These are phyloP conservation scores for Pleurotus giganteus DNA, from an alignment of 768 basidiomycete genomes.

Conservation along the genomic window DNA sequence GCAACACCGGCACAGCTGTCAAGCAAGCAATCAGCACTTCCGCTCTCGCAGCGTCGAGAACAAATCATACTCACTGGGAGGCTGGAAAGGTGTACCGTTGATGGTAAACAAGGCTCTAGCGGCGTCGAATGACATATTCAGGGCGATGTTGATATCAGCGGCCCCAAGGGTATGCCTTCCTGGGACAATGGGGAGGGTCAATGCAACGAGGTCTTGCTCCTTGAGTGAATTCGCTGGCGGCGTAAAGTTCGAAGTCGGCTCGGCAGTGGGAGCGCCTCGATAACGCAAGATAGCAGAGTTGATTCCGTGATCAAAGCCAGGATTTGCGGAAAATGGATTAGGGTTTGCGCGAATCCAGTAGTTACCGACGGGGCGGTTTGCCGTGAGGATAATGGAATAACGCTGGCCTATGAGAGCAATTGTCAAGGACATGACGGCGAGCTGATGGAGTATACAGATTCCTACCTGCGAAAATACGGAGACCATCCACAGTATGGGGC, in stretches of 20 bases:
- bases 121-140: slow-evolving; percentile 21
- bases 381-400: slow-evolving; percentile 39
- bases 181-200: slow-evolving; percentile 32
- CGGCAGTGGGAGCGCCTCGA: slow-evolving; percentile 32
- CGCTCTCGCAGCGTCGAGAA: background rate
- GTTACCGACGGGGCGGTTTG: slow-evolving; percentile 41
- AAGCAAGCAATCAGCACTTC: background rate
- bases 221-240: slow-evolving; percentile 19
- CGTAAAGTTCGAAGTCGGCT: slow-evolving; percentile 33
- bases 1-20: slow-evolving; percentile 37
- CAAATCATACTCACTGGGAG: slow-evolving; percentile 16
- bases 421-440: no score
- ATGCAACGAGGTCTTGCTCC: slow-evolving; percentile 32
- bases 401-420: background rate
- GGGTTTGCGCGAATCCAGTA: slow-evolving; percentile 52
- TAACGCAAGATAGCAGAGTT: slow-evolving; percentile 53
- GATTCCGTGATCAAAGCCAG: slow-evolving; percentile 31
- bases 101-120: slow-evolving; percentile 19
- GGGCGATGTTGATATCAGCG: slow-evolving; percentile 38
- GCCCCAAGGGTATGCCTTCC: slow-evolving; percentile 34
- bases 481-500: slow-evolving; percentile 27
- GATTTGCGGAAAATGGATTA: slow-evolving; percentile 15
- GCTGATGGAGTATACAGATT: slow-evolving; percentile 16
- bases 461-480: slow-evolving; percentile 35
- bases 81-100: slow-evolving; percentile 22